phyloP scores from a whole-genome alignment of 2,329 filamentous ascomycete genomes.

The Stemphylium vesicarium region DNA sequence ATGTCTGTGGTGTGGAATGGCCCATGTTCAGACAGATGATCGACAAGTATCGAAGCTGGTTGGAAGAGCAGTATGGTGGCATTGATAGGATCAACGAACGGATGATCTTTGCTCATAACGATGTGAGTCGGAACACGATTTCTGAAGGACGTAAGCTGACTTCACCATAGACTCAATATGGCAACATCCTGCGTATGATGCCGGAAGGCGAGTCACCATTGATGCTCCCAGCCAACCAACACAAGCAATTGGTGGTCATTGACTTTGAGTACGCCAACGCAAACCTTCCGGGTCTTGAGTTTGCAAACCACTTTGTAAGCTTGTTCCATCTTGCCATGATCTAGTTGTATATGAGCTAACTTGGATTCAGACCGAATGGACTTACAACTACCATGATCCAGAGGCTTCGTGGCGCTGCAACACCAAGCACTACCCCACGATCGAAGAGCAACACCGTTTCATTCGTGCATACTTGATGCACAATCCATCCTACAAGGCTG shows the following conservation, averaged over 20 bases:
- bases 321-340: conserved; percentile 7
- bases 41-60: conserved; percentile 75
- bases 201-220: conserved; percentile 78
- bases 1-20: conserved; percentile 87
- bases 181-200: conserved; percentile 87
- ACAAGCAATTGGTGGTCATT: conserved; percentile 96
- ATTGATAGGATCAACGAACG: conserved; percentile 70
- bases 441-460: conserved; percentile 83
- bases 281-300: conserved; percentile 85
- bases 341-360: conserved; percentile 1
- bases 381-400: conserved; percentile 92
- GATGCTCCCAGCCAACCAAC: conserved; percentile 85
- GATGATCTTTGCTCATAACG: conserved; percentile 96
- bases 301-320: conserved; percentile 91
- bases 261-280: conserved; percentile 97
- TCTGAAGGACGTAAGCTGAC: conserved; percentile 12
- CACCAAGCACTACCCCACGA: conserved; percentile 72
- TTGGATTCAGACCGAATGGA: conserved; percentile 77
- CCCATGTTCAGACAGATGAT: conserved; percentile 74
- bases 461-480: conserved; percentile 87
- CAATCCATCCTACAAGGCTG: conserved; percentile 68
- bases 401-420: conserved; percentile 71
- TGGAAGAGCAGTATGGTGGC: conserved; percentile 75
- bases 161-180: conserved; percentile 82
- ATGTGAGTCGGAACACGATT: conserved; percentile 64